Evolutionary conservation across 768 basidiomycete species (phyloP).

Genomic region (Termitomyces titanicus): DNA sequence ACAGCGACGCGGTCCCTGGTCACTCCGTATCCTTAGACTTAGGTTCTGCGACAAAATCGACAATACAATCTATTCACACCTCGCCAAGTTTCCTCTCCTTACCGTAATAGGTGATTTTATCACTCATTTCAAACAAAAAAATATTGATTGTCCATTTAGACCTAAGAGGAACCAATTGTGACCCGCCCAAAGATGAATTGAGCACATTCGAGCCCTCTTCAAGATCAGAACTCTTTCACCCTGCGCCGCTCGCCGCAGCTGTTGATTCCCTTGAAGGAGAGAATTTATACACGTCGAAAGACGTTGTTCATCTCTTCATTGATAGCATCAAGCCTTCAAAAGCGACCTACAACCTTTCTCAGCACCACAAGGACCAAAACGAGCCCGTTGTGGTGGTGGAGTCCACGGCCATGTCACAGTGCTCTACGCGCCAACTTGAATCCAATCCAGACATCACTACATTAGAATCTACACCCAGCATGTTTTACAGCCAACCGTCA

Average conservation of each 20-base stretch:
- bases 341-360: neutral
- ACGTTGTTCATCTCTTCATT: slow-evolving; percentile 21
- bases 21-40: slow-evolving; percentile 55
- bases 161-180: slow-evolving; percentile 46
- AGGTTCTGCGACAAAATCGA: slow-evolving; percentile 49
- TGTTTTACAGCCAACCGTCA: slow-evolving; percentile 13
- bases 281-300: slow-evolving; percentile 16
- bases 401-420: neutral
- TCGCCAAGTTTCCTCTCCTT: slow-evolving; percentile 54
- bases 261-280: slow-evolving; percentile 22
- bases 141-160: slow-evolving; percentile 29
- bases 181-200: slow-evolving; percentile 4
- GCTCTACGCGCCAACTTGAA: neutral
- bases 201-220: slow-evolving; percentile 22
- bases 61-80: slow-evolving; percentile 34
- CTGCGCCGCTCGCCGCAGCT: slow-evolving; percentile 32
- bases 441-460: neutral
- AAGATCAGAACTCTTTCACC: slow-evolving; percentile 35
- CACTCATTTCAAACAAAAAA: neutral
- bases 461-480: slow-evolving; percentile 7
- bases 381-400: neutral
- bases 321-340: slow-evolving; percentile 17
- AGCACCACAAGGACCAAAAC: neutral
- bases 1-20: slow-evolving; percentile 45
- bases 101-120: slow-evolving; percentile 52